Evolutionary conservation across 75 land plant genomes (phyloP).

Genomic region (Chamaecyparis obtusa): DNA sequence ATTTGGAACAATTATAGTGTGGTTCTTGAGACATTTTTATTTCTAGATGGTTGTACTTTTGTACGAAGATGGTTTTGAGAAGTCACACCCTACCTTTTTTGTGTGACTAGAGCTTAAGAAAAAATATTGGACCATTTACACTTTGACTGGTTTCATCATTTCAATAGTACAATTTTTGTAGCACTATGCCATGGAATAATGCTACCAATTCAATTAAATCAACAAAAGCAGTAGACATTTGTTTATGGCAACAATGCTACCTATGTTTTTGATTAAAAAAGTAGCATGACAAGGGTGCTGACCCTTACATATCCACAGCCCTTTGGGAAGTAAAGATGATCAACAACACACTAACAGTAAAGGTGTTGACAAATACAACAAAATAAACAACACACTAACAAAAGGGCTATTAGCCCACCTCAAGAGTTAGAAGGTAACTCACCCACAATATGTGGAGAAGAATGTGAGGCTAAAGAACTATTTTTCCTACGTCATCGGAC

Average conservation of each 20-base stretch:
- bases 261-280: no score
- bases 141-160: background rate
- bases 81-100: background rate
- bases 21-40: background rate
- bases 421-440: no score
- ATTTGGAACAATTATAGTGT: background rate
- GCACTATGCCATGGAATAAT: background rate
- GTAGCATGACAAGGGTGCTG: no score
- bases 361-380: no score
- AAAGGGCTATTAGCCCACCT: no score
- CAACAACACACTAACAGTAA: no score
- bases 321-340: no score
- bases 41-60: background rate
- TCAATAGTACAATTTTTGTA: background rate
- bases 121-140: background rate
- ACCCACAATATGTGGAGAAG: no score
- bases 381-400: no score
- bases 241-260: background rate
- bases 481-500: no score
- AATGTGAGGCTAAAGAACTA: no score
- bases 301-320: no score
- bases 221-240: background rate
- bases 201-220: background rate
- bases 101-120: background rate
- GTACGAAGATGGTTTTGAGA: background rate